Conservation (phyloP, 805 yeast genomes). For the Ogataea ramenticola region DNA sequence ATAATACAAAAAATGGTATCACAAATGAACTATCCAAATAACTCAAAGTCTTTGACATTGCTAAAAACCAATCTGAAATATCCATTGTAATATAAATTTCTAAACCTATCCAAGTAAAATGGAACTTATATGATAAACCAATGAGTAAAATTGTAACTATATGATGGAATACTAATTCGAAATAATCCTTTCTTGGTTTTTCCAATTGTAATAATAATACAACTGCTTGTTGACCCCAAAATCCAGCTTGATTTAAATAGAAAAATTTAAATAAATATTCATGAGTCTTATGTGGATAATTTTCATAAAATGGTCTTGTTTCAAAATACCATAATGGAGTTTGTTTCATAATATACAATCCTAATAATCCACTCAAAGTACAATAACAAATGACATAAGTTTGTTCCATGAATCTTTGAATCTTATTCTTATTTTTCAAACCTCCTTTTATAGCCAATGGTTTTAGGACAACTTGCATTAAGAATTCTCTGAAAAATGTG, state of each 20-base stretch:
- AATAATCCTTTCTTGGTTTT: conserved; percentile 90
- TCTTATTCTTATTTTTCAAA: conserved; percentile 45
- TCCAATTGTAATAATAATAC: conserved; percentile 80
- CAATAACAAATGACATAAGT: conserved; percentile 78
- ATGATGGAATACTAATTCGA: conserved; percentile 90
- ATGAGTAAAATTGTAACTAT: conserved; percentile 84
- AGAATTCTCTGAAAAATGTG: conserved; percentile 84
- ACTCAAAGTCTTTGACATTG: conserved; percentile 78
- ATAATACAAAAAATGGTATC: conserved; percentile 60
- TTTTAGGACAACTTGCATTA: conserved; percentile 72
- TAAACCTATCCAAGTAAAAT: conserved; percentile 93
- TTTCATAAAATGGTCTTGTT: conserved; percentile 70
- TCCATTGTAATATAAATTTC: conserved; percentile 94
- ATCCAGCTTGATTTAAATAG: conserved; percentile 89
- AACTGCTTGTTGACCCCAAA: conserved; percentile 94
- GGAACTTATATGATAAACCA: conserved; percentile 84
- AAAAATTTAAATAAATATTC: conserved; percentile 66
- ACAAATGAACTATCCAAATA: conserved; percentile 65
- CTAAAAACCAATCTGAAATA: conserved; percentile 82
- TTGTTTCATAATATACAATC: conserved; percentile 78
- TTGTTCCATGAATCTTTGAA: conserved; percentile 88
- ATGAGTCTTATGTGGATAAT: conserved; percentile 79
- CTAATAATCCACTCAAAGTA: conserved; percentile 75
- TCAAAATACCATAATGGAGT: conserved; percentile 87
- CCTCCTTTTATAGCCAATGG: conserved; percentile 62